Conservation (phyloP, 345 rosid species). For the Pugionium cornutum region DNA sequence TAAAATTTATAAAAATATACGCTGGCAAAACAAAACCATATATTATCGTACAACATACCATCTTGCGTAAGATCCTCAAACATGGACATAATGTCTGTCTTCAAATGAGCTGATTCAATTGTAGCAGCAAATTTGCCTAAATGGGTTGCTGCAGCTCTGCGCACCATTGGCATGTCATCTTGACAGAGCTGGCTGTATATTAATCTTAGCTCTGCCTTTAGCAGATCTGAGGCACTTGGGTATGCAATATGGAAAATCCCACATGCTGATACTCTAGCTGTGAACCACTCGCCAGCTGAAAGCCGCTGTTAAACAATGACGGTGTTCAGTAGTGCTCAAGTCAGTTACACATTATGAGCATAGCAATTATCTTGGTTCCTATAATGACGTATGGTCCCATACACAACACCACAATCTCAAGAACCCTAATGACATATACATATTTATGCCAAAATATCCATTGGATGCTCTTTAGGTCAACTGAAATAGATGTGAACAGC, state of each 20-base stretch:
- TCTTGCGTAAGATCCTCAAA: slow-evolving; percentile 80
- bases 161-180: slow-evolving; percentile 70
- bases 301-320: slow-evolving; percentile 50
- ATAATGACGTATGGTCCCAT: background rate
- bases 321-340: background rate
- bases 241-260: too few relatives aligned
- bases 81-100: slow-evolving; percentile 68
- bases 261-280: too few relatives aligned
- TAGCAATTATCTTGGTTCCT: slow-evolving; percentile 1
- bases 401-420: slow-evolving; percentile 4
- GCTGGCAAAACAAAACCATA: slow-evolving; percentile 7
- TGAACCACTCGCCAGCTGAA: slow-evolving; percentile 66
- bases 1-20: background rate
- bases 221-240: slow-evolving; percentile 54
- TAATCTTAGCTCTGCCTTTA: slow-evolving; percentile 62
- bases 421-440: background rate
- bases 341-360: background rate
- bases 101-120: slow-evolving; percentile 66
- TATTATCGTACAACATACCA: slow-evolving; percentile 43
- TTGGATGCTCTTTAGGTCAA: background rate
- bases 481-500: background rate
- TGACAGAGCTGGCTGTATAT: slow-evolving; percentile 47
- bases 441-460: background rate
- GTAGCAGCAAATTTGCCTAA: slow-evolving; percentile 82
- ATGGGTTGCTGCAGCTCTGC: slow-evolving; percentile 81